Conservation (phyloP, 306 rosid species). For the Glycine soja region DNA sequence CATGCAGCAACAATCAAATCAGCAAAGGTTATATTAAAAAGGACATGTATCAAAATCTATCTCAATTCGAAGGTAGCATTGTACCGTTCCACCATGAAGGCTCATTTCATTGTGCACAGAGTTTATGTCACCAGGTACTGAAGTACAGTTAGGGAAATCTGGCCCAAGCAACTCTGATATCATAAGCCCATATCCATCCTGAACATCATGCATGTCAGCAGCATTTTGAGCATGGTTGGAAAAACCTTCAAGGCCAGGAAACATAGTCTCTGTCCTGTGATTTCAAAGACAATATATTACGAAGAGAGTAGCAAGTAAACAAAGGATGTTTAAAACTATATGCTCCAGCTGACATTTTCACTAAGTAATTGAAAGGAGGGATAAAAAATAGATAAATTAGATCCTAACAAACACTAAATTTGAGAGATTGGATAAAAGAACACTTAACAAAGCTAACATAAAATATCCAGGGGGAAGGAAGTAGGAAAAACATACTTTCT, state of each 20-base stretch:
- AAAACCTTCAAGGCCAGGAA: slow-evolving; percentile 73
- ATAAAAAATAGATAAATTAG: slow-evolving; percentile 27
- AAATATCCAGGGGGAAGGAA: neutral
- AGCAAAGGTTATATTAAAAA: slow-evolving; percentile 38
- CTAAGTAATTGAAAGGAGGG: slow-evolving; percentile 19
- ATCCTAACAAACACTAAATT: slow-evolving; percentile 37
- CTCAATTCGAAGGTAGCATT: slow-evolving; percentile 45
- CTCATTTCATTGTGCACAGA: slow-evolving; percentile 75
- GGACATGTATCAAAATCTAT: slow-evolving; percentile 31
- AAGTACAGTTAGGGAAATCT: slow-evolving; percentile 82
- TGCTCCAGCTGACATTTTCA: slow-evolving; percentile 23
- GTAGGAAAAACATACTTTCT: slow-evolving; percentile 66
- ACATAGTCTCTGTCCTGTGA: slow-evolving; percentile 78
- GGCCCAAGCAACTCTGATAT: slow-evolving; percentile 84
- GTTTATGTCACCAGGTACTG: slow-evolving; percentile 73
- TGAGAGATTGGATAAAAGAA: neutral
- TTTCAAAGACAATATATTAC: slow-evolving; percentile 48
- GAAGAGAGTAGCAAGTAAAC: slow-evolving; percentile 43
- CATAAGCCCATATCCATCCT: slow-evolving; percentile 95
- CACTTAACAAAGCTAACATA: slow-evolving; percentile 16
- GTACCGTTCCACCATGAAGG: slow-evolving; percentile 83
- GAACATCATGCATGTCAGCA: slow-evolving; percentile 76
- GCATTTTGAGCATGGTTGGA: slow-evolving; percentile 67
- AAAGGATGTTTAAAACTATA: slow-evolving; percentile 42
- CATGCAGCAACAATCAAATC: slow-evolving; percentile 42